A percentile compares a stretch with the other conserved stretches of the same genome.
Evolutionary conservation across 306 rosid genomes (phyloP).

Genomic region (Prunus padus): DNA sequence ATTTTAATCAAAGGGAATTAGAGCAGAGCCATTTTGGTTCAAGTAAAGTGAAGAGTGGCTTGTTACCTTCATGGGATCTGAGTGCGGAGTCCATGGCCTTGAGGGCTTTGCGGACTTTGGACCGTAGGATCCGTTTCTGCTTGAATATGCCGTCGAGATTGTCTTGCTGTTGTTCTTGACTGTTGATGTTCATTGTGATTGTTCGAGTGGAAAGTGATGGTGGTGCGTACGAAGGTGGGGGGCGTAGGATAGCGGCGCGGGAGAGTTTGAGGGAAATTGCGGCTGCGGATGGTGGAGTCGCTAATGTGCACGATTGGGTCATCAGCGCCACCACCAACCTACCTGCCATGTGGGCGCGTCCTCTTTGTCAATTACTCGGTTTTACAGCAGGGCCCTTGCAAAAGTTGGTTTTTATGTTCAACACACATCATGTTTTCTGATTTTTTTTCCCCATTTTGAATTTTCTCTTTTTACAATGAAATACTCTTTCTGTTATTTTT

Average conservation of each 20-base stretch:
- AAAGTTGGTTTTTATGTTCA: not conserved
- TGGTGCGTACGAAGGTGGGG: not conserved
- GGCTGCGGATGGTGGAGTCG: slow-evolving; percentile 2
- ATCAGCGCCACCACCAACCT: slow-evolving; percentile 28
- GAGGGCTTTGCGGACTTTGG: slow-evolving; percentile 68
- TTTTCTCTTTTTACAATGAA: too few relatives aligned
- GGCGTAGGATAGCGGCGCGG: not conserved
- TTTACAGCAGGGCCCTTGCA: not conserved
- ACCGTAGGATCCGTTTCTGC: slow-evolving; percentile 61
- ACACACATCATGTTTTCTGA: not conserved
- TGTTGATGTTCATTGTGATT: slow-evolving; percentile 23
- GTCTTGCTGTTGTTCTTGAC: slow-evolving; percentile 28
- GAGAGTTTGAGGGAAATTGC: not conserved
- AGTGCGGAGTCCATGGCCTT: slow-evolving; percentile 63
- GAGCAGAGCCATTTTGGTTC: not conserved
- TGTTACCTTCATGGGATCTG: slow-evolving; percentile 81
- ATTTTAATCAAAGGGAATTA: not conserved
- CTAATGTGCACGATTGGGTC: slow-evolving; percentile 10
- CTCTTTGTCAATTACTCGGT: not conserved
- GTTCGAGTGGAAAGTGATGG: slow-evolving; percentile 7
- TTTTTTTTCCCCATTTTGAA: not conserved
- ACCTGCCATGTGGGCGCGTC: slow-evolving; percentile 4
- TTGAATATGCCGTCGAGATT: slow-evolving; percentile 55
- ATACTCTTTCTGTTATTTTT: too few relatives aligned
- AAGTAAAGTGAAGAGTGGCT: not conserved